phyloP scores from a whole-genome alignment of 176 grass and related monocot species.

The Raddia guianensis region DNA sequence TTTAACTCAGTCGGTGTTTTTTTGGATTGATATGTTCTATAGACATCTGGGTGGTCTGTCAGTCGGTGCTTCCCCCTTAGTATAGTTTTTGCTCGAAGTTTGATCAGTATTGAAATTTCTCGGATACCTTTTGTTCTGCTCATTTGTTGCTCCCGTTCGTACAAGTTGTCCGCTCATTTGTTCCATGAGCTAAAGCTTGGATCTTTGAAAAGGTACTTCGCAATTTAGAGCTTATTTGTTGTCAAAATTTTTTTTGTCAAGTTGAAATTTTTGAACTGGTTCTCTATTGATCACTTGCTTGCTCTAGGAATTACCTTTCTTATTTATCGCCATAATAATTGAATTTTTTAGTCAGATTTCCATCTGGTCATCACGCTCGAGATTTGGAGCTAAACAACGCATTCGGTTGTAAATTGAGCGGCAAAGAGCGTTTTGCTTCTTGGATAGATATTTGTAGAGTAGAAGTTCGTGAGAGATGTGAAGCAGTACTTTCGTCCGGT shows the following conservation, averaged over 20 bases:
- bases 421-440: neutral
- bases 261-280: neutral
- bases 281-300: slow-evolving; percentile 10
- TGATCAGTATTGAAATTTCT: neutral
- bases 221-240: slow-evolving; percentile 5
- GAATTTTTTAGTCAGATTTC: neutral
- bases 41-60: too few species aligned
- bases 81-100: neutral
- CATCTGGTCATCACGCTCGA: slow-evolving; percentile 18
- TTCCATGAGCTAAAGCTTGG: neutral
- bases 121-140: neutral
- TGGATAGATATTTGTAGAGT: slow-evolving; percentile 17
- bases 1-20: neutral
- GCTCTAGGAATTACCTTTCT: slow-evolving; percentile 24
- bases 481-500: slow-evolving; percentile 20
- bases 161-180: neutral
- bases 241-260: neutral
- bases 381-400: slow-evolving; percentile 26
- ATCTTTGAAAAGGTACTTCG: neutral
- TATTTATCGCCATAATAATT: slow-evolving; percentile 2
- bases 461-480: slow-evolving; percentile 3
- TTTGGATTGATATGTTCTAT: too few species aligned
- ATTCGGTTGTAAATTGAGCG: slow-evolving; percentile 9
- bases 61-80: neutral
- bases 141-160: neutral